A percentile compares a stretch with the other conserved stretches of the same genome.
Conservation (phyloP, 306 rosid species). For the Benincasa hispida region DNA sequence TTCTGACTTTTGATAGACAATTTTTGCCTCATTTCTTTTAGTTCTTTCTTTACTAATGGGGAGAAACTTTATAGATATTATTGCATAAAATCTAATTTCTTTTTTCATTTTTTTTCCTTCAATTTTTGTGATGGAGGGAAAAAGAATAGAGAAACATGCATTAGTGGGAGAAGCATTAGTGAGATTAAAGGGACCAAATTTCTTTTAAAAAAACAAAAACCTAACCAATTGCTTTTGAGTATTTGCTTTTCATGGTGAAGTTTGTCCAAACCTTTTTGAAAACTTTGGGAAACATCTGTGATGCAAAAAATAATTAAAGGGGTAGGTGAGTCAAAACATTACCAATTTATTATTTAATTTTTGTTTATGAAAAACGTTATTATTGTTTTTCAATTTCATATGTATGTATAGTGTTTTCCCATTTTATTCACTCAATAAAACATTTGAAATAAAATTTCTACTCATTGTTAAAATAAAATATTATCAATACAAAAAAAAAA, state of each 20-base stretch:
- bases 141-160: background rate
- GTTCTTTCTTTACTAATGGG: background rate
- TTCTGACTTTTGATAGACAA: background rate
- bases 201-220: background rate
- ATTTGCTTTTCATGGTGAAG: background rate
- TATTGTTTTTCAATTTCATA: background rate
- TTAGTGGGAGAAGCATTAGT: background rate
- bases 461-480: background rate
- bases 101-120: background rate
- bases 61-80: background rate
- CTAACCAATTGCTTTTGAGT: background rate
- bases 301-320: background rate
- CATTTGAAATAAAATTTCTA: background rate
- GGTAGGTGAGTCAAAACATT: background rate
- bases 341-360: background rate
- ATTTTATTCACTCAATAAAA: background rate
- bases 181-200: background rate
- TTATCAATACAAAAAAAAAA: background rate
- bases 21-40: background rate
- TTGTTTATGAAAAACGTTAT: background rate
- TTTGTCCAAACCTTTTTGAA: background rate
- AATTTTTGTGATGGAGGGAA: background rate
- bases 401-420: background rate
- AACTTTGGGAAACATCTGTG: background rate
- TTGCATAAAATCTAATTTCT: background rate